phyloP scores from a whole-genome alignment of 805 yeast genomes.

The Candida ascalaphidarum region DNA sequence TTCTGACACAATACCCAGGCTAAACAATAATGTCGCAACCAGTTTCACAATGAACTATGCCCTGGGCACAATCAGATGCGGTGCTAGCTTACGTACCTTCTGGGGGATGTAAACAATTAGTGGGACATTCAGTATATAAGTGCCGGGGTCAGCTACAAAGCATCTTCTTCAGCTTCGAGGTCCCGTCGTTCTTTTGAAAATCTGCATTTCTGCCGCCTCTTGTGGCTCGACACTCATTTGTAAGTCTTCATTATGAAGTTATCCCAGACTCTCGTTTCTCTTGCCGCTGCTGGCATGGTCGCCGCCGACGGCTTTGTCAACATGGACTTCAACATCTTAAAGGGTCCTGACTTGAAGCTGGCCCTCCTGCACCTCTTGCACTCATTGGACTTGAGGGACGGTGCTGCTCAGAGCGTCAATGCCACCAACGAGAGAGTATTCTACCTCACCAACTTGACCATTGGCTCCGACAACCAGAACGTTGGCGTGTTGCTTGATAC shows the following conservation, averaged over 20 bases:
- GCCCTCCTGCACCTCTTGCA: conserved; percentile 10
- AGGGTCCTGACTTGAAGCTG: conserved; percentile 10
- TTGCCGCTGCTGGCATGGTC: conserved; percentile 2
- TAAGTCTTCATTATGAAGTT: conserved; percentile 1
- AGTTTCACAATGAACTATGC: no score
- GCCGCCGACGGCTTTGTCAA: conserved; percentile 13
- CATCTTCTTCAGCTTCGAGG: no score
- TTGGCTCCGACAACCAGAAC: background rate
- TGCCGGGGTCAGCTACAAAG: no score
- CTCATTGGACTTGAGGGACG: background rate
- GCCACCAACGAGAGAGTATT: background rate
- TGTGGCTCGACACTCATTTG: no score
- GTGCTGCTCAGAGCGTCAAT: background rate
- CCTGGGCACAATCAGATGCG: no score
- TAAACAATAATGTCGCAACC: no score
- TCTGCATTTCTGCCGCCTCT: no score
- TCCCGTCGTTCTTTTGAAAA: no score
- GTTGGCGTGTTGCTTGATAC: background rate
- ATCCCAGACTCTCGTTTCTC: conserved; percentile 1
- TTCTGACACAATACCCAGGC: no score
- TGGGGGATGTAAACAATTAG: no score
- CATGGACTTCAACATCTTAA: conserved; percentile 15
- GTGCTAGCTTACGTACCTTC: no score
- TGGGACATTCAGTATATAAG: no score
- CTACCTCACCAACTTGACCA: background rate